Evolutionary conservation across 139 green algal species (phyloP).

Genomic region (Chlamydomonas asymmetrica): DNA sequence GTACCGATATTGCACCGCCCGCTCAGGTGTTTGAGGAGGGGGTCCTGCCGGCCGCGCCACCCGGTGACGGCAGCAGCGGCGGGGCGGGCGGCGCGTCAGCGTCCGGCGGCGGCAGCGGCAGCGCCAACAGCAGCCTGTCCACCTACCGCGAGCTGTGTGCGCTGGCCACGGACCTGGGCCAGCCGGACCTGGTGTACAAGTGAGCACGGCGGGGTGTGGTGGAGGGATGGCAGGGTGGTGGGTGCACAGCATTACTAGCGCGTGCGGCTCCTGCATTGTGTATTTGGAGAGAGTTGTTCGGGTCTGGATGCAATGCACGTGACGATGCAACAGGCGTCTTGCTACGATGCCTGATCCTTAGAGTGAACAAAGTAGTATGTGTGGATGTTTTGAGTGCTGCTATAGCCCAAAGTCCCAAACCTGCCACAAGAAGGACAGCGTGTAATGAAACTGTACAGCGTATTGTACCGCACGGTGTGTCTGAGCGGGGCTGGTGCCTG

Average conservation of each 20-base stretch:
- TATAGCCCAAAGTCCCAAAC: no score
- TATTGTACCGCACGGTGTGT: no score
- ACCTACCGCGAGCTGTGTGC: conserved; percentile 91
- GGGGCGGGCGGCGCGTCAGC: background rate
- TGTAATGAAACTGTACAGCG: no score
- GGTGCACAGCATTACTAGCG: background rate
- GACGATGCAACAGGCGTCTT: background rate
- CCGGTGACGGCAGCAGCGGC: background rate
- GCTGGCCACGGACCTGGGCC: conserved; percentile 85
- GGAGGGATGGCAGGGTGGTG: no score
- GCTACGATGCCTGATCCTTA: no score
- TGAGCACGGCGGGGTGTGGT: conserved; percentile 3
- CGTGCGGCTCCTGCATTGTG: background rate
- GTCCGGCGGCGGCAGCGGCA: background rate
- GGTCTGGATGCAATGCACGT: background rate
- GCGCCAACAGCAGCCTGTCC: conserved; percentile 51
- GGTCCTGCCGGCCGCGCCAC: conserved; percentile 38
- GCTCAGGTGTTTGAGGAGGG: conserved; percentile 71
- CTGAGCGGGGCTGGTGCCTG: no score
- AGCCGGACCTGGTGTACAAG: conserved; percentile 87
- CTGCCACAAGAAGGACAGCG: no score
- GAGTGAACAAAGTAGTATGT: no score
- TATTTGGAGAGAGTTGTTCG: background rate
- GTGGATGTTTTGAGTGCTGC: no score
- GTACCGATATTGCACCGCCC: background rate